phyloP scores from a whole-genome alignment of 2,329 filamentous ascomycete genomes.

The Fusarium sp. region DNA sequence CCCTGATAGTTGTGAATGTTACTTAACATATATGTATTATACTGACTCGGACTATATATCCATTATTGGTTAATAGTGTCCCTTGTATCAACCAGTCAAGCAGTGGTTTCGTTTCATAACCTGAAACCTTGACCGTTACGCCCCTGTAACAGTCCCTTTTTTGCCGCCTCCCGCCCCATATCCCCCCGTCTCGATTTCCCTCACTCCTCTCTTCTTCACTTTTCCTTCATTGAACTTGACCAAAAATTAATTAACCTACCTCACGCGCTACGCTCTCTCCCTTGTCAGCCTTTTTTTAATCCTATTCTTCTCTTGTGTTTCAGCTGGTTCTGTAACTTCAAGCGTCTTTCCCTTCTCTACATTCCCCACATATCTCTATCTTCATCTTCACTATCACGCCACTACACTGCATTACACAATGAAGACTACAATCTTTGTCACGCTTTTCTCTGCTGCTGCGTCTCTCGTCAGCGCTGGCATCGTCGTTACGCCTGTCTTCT shows the following conservation, averaged over 20 bases:
- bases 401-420: slow-evolving; percentile 44
- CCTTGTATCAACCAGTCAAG: slow-evolving; percentile 34
- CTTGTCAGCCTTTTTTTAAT: slow-evolving; percentile 13
- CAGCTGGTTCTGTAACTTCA: slow-evolving; percentile 38
- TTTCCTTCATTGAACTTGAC: background rate
- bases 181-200: slow-evolving; percentile 3
- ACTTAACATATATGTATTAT: background rate
- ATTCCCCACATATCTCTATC: background rate
- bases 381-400: slow-evolving; percentile 1
- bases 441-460: slow-evolving; percentile 57
- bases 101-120: slow-evolving; percentile 27
- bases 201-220: background rate
- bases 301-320: slow-evolving; percentile 16
- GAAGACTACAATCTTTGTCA: slow-evolving; percentile 46
- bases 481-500: slow-evolving; percentile 64
- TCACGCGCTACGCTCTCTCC: slow-evolving; percentile 6
- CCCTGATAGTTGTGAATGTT: background rate
- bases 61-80: slow-evolving; percentile 1
- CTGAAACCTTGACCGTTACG: slow-evolving; percentile 45
- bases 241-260: slow-evolving; percentile 26
- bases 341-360: slow-evolving; percentile 6
- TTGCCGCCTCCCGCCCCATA: slow-evolving; percentile 19
- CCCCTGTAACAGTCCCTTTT: slow-evolving; percentile 39
- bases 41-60: slow-evolving; percentile 6
- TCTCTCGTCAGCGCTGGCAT: slow-evolving; percentile 64